Conservation (phyloP, 441 rosid genomes). For the Viola pubescens region DNA sequence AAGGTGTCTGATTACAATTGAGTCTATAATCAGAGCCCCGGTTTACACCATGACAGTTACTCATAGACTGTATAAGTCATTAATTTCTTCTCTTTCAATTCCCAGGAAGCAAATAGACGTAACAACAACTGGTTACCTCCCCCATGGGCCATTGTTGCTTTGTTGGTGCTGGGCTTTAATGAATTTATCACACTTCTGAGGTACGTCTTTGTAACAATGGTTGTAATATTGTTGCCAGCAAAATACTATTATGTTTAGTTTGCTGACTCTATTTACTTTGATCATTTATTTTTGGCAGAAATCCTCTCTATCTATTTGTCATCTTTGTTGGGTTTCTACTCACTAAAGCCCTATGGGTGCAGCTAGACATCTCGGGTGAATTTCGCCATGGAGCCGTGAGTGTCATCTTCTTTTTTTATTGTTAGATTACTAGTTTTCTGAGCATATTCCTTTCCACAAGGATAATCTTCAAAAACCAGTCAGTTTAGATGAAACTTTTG, state of each 20-base stretch:
- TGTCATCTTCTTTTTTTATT: constrained; percentile 5
- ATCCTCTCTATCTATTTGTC: constrained; percentile 67
- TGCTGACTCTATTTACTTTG: constrained; percentile 13
- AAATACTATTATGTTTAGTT: neutral
- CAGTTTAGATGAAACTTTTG: too few relatives aligned
- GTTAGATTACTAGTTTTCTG: neutral
- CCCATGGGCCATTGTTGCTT: constrained; percentile 96
- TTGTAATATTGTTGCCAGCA: constrained; percentile 3
- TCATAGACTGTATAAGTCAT: neutral
- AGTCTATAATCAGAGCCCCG: too few relatives aligned
- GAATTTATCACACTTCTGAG: constrained; percentile 95
- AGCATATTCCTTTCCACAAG: neutral
- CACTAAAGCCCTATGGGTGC: constrained; percentile 87
- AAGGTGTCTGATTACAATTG: too few relatives aligned
- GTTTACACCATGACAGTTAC: too few relatives aligned
- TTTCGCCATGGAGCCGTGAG: constrained; percentile 83
- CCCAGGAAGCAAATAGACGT: constrained; percentile 93
- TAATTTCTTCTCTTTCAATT: constrained; percentile 9
- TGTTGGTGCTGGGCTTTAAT: constrained; percentile 82
- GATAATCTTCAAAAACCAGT: too few relatives aligned
- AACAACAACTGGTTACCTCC: constrained; percentile 99
- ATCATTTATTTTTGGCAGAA: constrained; percentile 44
- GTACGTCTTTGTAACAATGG: constrained; percentile 24
- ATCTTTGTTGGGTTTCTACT: constrained; percentile 68
- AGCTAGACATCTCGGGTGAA: constrained; percentile 68